phyloP scores from a whole-genome alignment of 257 asterid genomes.

The Solanum dulcamara region DNA sequence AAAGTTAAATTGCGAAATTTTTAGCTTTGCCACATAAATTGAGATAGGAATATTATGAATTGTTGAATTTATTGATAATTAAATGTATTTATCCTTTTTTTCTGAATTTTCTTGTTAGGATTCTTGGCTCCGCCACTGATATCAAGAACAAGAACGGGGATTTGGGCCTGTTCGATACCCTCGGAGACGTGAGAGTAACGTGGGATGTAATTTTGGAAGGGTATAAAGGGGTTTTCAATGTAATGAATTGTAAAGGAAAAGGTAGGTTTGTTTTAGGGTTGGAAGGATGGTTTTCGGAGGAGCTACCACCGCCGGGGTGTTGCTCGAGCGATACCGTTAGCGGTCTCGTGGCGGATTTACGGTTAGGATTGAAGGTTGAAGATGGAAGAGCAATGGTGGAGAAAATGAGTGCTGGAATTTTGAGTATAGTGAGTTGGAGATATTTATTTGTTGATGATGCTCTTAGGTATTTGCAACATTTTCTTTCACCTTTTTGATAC shows the following conservation, averaged over 20 bases:
- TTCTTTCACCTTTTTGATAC: constrained; percentile 35
- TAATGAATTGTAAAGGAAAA: constrained; percentile 71
- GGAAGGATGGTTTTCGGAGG: constrained; percentile 88
- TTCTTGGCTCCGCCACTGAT: background rate
- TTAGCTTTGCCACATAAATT: background rate
- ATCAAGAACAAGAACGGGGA: background rate
- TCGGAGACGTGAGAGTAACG: constrained; percentile 30
- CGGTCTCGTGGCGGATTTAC: constrained; percentile 69
- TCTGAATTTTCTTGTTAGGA: background rate
- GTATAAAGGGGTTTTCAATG: constrained; percentile 35
- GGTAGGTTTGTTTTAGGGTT: constrained; percentile 61
- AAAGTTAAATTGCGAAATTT: no score
- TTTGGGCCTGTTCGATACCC: constrained; percentile 9
- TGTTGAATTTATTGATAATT: background rate
- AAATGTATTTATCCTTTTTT: background rate
- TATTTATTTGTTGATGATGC: constrained; percentile 62
- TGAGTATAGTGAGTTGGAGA: constrained; percentile 81
- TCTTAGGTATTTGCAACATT: constrained; percentile 75
- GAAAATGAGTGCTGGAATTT: constrained; percentile 61
- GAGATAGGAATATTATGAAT: no score
- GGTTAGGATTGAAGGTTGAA: constrained; percentile 43
- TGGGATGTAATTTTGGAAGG: constrained; percentile 67
- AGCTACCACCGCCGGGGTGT: constrained; percentile 58
- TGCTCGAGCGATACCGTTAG: constrained; percentile 35
- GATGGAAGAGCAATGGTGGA: constrained; percentile 45